phyloP scores from a whole-genome alignment of 306 rosid species.

The Mucuna pruriens region DNA sequence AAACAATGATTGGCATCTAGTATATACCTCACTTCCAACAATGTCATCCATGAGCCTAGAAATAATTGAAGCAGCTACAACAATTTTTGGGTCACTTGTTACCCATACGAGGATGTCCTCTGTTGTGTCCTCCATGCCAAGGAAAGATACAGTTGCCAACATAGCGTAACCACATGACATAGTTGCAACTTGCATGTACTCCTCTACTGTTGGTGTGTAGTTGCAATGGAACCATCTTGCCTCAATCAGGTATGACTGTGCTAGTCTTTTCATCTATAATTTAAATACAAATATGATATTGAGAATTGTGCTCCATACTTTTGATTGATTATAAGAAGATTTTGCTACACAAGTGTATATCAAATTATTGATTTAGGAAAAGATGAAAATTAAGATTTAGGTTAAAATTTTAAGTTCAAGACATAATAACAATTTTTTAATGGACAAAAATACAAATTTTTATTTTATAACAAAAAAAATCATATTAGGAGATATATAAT shows the following conservation, averaged over 20 bases:
- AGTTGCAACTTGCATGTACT: neutral
- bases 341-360: neutral
- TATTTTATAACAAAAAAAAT: neutral
- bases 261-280: slow-evolving; percentile 4
- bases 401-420: neutral
- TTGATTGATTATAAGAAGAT: neutral
- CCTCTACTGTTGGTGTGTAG: neutral
- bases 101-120: neutral
- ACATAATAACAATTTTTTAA: neutral
- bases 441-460: neutral
- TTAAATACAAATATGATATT: neutral
- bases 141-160: neutral
- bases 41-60: slow-evolving; percentile 13
- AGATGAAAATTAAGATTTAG: neutral
- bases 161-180: neutral
- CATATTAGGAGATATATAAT: neutral
- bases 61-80: neutral
- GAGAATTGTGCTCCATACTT: neutral
- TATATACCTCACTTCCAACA: neutral
- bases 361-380: neutral
- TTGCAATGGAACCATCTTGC: slow-evolving; percentile 20
- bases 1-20: neutral
- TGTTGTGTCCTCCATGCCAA: slow-evolving; percentile 10
- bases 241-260: neutral
- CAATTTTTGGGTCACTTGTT: neutral